Percentiles rank a stretch among this genome's conserved stretches.
phyloP scores from a whole-genome alignment of 2,329 filamentous ascomycete species.

The Teratosphaeria epicoccoides region DNA sequence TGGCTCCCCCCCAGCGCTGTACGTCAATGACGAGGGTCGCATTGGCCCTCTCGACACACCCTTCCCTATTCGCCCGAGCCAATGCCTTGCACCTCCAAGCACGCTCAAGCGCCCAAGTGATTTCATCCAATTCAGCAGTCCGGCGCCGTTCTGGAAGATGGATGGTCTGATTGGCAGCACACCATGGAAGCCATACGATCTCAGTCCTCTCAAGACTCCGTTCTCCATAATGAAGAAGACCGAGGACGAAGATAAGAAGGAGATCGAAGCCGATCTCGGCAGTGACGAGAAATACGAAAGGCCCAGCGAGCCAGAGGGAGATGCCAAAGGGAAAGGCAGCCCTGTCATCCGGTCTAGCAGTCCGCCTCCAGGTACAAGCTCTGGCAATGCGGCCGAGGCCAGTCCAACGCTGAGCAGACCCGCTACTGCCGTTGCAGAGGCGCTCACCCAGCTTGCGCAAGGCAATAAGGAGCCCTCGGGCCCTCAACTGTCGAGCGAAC shows the following conservation, averaged over 20 bases:
- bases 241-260: slow-evolving; percentile 14
- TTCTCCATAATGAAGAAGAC: slow-evolving; percentile 24
- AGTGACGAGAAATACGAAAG: slow-evolving; percentile 10
- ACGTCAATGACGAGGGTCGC: slow-evolving; percentile 27
- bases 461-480: slow-evolving; percentile 7
- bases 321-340: slow-evolving; percentile 13
- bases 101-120: slow-evolving; percentile 73
- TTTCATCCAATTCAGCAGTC: slow-evolving; percentile 75
- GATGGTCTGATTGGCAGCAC: slow-evolving; percentile 67
- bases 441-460: slow-evolving; percentile 19
- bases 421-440: slow-evolving; percentile 23
- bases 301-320: slow-evolving; percentile 6
- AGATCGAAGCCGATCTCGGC: slow-evolving; percentile 6
- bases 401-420: slow-evolving; percentile 24
- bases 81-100: slow-evolving; percentile 65
- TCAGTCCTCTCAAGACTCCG: slow-evolving; percentile 29
- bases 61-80: slow-evolving; percentile 33
- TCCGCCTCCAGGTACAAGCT: slow-evolving; percentile 17
- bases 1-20: slow-evolving; percentile 28
- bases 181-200: slow-evolving; percentile 35
- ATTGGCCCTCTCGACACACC: slow-evolving; percentile 27
- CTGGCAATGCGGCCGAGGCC: slow-evolving; percentile 12
- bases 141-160: slow-evolving; percentile 82
- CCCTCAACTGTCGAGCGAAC: slow-evolving; percentile 7
- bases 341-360: slow-evolving; percentile 25